Conservation (phyloP, 1,139 yeast genomes). For the Taiozyma sp. region DNA sequence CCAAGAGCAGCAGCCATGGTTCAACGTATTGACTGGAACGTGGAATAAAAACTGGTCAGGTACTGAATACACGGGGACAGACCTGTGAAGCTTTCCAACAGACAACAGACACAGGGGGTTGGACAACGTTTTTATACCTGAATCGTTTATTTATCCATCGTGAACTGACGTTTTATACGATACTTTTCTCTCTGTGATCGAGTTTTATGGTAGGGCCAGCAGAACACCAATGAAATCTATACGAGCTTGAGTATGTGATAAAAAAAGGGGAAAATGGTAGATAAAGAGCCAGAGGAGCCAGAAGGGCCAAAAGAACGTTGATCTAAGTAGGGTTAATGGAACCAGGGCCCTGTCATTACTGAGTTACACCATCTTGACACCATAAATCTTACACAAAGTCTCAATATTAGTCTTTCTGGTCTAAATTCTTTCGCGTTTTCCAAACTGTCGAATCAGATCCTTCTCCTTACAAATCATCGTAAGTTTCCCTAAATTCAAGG, state of each 20-base stretch:
- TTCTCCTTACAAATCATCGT: background rate
- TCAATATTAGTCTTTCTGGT: too few species aligned
- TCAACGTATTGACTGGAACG: background rate
- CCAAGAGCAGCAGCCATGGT: slow-evolving; percentile 18
- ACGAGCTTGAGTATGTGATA: background rate
- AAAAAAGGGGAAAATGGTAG: background rate
- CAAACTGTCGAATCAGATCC: background rate
- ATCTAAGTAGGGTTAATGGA: background rate
- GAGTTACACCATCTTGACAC: too few species aligned
- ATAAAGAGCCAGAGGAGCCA: background rate
- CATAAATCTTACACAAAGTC: too few species aligned
- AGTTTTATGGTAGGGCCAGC: background rate
- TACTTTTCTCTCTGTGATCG: background rate
- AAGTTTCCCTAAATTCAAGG: background rate
- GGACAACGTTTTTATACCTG: background rate
- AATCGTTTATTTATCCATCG: background rate
- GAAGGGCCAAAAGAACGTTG: background rate
- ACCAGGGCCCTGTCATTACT: too few species aligned
- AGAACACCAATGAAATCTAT: background rate
- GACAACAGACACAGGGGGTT: background rate
- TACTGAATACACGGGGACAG: too few species aligned
- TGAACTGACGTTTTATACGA: background rate
- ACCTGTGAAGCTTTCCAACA: too few species aligned
- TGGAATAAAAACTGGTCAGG: background rate
- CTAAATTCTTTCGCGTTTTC: background rate